Evolutionary conservation across 306 rosid genomes (phyloP).

Genomic region (Glycyrrhiza uralensis): DNA sequence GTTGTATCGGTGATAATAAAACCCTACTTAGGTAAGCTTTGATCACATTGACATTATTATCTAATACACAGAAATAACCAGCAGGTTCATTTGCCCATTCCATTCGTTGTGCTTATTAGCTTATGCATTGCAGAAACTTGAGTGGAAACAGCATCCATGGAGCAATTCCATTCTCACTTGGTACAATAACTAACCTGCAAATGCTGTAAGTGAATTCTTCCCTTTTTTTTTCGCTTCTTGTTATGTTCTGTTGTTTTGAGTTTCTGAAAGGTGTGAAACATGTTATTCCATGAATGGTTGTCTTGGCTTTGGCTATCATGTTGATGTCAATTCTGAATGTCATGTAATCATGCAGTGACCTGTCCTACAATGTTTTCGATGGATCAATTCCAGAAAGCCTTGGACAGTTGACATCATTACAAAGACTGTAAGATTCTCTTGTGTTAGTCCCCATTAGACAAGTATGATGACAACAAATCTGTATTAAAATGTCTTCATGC

Average conservation of each 20-base stretch:
- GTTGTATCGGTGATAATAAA: neutral
- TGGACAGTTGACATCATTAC: constrained; percentile 66
- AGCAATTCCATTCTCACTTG: constrained; percentile 70
- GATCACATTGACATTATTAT: neutral
- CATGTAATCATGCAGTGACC: constrained; percentile 60
- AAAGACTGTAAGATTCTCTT: constrained; percentile 54
- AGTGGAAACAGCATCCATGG: constrained; percentile 83
- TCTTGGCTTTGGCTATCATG: constrained; percentile 10
- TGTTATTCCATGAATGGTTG: neutral
- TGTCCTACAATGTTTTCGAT: constrained; percentile 72
- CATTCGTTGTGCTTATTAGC: constrained; percentile 17
- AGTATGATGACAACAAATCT: constrained; percentile 9
- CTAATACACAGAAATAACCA: neutral
- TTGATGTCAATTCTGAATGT: constrained; percentile 18
- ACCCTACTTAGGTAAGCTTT: neutral
- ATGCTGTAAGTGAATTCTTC: constrained; percentile 58
- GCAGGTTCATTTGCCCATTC: constrained; percentile 17
- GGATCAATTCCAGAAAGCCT: constrained; percentile 86
- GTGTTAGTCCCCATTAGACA: constrained; percentile 4
- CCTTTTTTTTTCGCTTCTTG: neutral
- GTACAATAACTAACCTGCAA: constrained; percentile 59
- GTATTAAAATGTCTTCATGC: constrained; percentile 33
- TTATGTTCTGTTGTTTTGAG: neutral
- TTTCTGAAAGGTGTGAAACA: neutral
- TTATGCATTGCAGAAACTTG: constrained; percentile 57